These are phyloP conservation scores for Hortaea werneckii DNA, from an alignment of 2,329 filamentous ascomycete genomes.

Conservation along the genomic window DNA sequence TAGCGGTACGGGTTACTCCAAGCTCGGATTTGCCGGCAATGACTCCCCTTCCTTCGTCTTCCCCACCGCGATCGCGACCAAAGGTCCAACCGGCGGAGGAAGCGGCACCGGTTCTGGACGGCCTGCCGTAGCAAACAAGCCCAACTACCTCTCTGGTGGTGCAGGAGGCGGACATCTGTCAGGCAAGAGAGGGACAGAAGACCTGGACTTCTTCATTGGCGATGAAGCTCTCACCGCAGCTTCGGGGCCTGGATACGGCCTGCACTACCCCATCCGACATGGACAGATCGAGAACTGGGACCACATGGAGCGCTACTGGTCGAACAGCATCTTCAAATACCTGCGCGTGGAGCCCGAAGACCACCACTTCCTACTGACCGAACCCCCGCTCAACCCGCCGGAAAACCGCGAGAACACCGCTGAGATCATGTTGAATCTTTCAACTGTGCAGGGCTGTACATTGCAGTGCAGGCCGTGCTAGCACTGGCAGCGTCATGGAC, in stretches of 20 bases:
- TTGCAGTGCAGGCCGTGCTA: constrained; percentile 93
- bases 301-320: constrained; percentile 99
- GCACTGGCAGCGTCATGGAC: constrained; percentile 97
- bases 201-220: constrained; percentile 97
- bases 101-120: constrained; percentile 70
- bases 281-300: constrained; percentile 99
- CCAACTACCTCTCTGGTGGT: constrained; percentile 85
- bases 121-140: constrained; percentile 86
- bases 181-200: constrained; percentile 89
- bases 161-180: constrained; percentile 77
- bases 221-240: constrained; percentile 85
- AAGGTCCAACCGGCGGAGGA: constrained; percentile 59
- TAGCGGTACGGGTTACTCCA: constrained; percentile 98
- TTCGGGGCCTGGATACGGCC: constrained; percentile 80
- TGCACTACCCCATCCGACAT: constrained; percentile 96
- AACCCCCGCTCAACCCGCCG: constrained; percentile 95
- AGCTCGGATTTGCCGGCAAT: constrained; percentile 98
- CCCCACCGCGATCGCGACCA: constrained; percentile 95
- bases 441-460: constrained; percentile 98
- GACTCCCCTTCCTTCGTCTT: constrained; percentile 99
- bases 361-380: constrained; percentile 95
- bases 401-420: constrained; percentile 98
- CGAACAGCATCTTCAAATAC: constrained; percentile 99
- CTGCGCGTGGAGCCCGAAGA: constrained; percentile 96
- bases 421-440: constrained; percentile 99